Evolutionary conservation across 306 rosid species (phyloP), one percentile per base, ranked within the genome.

Genomic region (Mimosa bimucronata): DNA sequence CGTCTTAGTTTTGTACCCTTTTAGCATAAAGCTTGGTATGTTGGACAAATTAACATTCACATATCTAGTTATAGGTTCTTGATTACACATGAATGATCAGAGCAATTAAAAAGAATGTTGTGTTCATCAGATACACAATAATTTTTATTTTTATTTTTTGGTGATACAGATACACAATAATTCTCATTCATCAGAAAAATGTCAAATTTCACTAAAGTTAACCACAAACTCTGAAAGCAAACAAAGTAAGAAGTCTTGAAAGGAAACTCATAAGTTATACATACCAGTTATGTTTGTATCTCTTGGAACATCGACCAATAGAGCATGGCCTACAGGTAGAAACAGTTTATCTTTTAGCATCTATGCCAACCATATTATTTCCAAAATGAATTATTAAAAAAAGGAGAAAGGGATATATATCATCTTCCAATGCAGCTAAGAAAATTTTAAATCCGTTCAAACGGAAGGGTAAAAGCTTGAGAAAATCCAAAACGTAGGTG

Each of bases 261-360:
- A 9, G 65, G 15, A 26, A 73, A n/a, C 46, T 28, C 75, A 53
- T 28, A 38, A 66, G 75, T 21, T 70, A 73, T 19, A 46, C 91
- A 53, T 84, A 92, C 98, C 98, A 25, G 97, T 95, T 68, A 95
- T 88, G 85, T 95, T 92, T 78, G 40, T 80, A 71, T 87, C 91
- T 77, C 97, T 83, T 14, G 97, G 97, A 88, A 92, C 92, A 73
- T 95, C 98, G 55, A 94, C 90, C 78, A 94, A 71, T 78, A 94
- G 87, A 2, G 93, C 91, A 26, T 82, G 90, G 69, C 98, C 98
- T 94, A 52, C 79, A 30, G 75, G 66, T 66, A 89, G 64, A 80
- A 78, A 80, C 53, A 80, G 34, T 40, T 58, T 16, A 41, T 12
- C 30, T 26, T 79, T 85, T 75, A 79, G 50, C 60, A 31, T 70